Percentiles rank a stretch among this genome's conserved stretches.
These are phyloP conservation scores for Podosphaera xanthii DNA, from an alignment of 2,329 filamentous ascomycete genomes.

Conservation along the genomic window DNA sequence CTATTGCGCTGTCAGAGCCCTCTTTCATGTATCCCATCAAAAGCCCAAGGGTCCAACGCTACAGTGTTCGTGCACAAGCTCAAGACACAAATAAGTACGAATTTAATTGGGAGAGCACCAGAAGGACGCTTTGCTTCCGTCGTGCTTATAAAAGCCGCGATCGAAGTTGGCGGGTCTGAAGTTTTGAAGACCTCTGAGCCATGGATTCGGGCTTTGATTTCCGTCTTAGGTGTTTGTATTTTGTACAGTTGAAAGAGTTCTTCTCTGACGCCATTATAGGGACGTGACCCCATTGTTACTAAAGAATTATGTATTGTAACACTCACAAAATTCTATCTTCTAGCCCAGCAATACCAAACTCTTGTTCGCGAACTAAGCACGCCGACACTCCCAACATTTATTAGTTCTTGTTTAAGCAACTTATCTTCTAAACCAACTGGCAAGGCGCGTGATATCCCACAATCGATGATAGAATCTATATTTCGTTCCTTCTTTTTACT, in stretches of 20 bases:
- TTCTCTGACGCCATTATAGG: constrained; percentile 24
- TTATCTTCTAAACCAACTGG: constrained; percentile 22
- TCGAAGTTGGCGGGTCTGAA: constrained; percentile 73
- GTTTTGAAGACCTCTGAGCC: constrained; percentile 46
- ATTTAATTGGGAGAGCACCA: constrained; percentile 53
- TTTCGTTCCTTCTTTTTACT: constrained; percentile 50
- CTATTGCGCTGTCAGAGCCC: constrained; percentile 32
- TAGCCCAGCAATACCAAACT: constrained; percentile 63
- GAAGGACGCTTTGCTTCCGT: constrained; percentile 60
- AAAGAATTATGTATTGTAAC: constrained; percentile 60
- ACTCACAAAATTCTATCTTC: constrained; percentile 60
- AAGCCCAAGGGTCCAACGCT: constrained; percentile 38
- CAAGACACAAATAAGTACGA: constrained; percentile 51
- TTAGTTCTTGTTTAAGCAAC: constrained; percentile 49
- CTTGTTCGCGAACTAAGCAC: constrained; percentile 74
- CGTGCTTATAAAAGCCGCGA: constrained; percentile 53
- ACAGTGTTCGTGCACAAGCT: constrained; percentile 58
- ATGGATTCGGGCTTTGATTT: constrained; percentile 59
- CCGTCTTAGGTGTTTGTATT: constrained; percentile 39
- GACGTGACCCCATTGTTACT: constrained; percentile 49
- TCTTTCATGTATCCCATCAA: constrained; percentile 38
- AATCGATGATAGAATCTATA: constrained; percentile 38
- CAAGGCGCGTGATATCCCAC: constrained; percentile 20
- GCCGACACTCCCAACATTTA: constrained; percentile 52
- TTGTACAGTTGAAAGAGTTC: not conserved